Conservation (phyloP, 768 basidiomycete genomes). For the Tricholoma flavovirens region DNA sequence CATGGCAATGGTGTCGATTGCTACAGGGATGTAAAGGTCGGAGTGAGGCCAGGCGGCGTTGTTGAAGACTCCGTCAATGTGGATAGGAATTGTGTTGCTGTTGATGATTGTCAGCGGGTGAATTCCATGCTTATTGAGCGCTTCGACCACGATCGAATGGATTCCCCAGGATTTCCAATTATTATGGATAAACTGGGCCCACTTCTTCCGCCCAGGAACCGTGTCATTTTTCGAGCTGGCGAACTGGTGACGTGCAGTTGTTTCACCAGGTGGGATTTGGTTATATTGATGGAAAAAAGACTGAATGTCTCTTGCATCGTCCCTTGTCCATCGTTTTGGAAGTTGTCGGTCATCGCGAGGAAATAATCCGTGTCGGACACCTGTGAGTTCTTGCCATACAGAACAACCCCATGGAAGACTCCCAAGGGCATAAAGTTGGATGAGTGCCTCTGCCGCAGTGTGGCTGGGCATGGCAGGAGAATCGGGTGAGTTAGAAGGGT, state of each 20-base stretch:
- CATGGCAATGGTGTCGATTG: background rate
- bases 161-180: conserved; percentile 9
- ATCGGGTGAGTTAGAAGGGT: no score
- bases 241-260: no score
- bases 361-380: conserved; percentile 17
- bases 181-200: conserved; percentile 7
- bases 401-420: conserved; percentile 14
- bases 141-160: conserved; percentile 7
- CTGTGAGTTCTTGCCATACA: conserved; percentile 17
- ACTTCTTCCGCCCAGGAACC: conserved; percentile 12
- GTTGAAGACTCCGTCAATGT: no score
- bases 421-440: conserved; percentile 9
- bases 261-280: no score
- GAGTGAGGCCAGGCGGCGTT: background rate
- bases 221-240: no score
- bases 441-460: conserved; percentile 10
- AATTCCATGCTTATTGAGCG: conserved; percentile 2
- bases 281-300: conserved; percentile 13
- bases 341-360: conserved; percentile 8
- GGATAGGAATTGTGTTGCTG: no score
- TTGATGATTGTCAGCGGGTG: background rate
- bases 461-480: conserved; percentile 14
- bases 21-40: background rate
- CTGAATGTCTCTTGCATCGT: conserved; percentile 5
- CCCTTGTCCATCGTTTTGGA: conserved; percentile 8